Percentiles rank a stretch among this genome's conserved stretches.
These are phyloP conservation scores for Umbilicus rupestris DNA, from an alignment of 164 flowering plant species.

Conservation along the genomic window DNA sequence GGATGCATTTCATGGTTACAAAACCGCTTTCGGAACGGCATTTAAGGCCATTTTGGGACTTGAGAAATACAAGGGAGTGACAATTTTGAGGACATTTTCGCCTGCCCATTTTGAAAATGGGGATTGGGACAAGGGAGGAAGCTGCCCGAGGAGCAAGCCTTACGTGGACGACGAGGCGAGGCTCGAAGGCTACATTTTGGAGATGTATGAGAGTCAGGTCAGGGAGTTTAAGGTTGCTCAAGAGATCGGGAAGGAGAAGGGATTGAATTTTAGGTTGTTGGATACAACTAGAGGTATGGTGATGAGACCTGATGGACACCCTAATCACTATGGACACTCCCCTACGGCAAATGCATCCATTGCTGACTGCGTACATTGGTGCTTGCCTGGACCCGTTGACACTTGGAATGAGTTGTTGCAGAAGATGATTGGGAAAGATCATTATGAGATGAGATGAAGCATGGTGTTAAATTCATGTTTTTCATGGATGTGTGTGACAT, in stretches of 20 bases:
- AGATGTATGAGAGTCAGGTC: background rate
- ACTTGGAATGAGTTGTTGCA: conserved; percentile 8
- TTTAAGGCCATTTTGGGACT: conserved; percentile 7
- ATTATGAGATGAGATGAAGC: no score
- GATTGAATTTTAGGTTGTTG: background rate
- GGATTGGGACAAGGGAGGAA: conserved; percentile 5
- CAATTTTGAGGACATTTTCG: conserved; percentile 1
- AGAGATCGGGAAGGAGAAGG: background rate
- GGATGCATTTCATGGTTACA: conserved; percentile 2
- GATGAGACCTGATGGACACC: conserved; percentile 5
- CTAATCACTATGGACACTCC: conserved; percentile 1
- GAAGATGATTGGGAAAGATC: background rate
- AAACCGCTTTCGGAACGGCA: background rate
- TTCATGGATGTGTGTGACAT: no score
- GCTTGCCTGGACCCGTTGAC: conserved; percentile 7
- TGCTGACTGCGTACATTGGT: conserved; percentile 3
- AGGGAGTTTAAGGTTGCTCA: background rate
- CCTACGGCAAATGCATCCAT: no score
- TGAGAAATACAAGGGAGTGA: background rate
- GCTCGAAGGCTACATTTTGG: background rate
- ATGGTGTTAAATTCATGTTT: no score
- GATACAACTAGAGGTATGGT: conserved; percentile 4
- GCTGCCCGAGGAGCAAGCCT: background rate
- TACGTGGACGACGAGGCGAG: background rate
- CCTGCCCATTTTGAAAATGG: conserved; percentile 6